Conservation (phyloP, 2,329 filamentous ascomycete species). For the Herpotrichia juniperi region DNA sequence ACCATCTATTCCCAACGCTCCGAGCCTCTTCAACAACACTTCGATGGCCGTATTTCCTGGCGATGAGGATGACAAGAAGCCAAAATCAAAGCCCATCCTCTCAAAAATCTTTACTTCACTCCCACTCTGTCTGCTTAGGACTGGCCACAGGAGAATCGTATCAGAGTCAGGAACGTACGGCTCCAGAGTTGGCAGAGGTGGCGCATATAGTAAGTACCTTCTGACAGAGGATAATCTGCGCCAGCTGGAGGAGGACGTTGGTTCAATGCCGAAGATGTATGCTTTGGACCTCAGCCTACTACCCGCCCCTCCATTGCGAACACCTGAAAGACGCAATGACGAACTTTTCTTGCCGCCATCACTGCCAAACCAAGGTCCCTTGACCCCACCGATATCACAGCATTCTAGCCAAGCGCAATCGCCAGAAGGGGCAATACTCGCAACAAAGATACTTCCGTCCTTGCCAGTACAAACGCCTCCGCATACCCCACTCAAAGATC, state of each 20-base stretch:
- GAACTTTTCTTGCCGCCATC: neutral
- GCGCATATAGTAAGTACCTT: neutral
- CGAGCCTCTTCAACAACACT: neutral
- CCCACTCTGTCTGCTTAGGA: neutral
- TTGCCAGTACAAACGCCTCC: constrained; percentile 2
- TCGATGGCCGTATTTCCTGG: neutral
- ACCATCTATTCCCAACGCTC: neutral
- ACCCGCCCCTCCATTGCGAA: neutral
- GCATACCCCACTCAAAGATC: constrained; percentile 6
- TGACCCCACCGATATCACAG: neutral
- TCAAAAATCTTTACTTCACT: neutral
- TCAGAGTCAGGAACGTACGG: neutral
- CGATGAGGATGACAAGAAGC: neutral
- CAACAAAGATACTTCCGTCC: neutral
- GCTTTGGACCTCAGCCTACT: constrained; percentile 4
- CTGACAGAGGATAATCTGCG: constrained; percentile 20
- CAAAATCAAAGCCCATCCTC: neutral
- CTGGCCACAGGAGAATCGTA: neutral
- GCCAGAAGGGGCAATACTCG: neutral
- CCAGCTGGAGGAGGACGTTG: constrained; percentile 17
- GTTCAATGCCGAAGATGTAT: constrained; percentile 15
- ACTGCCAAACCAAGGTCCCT: neutral
- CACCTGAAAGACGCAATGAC: neutral
- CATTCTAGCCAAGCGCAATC: neutral
- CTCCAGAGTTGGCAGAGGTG: neutral